Percentiles rank a stretch among this genome's conserved stretches.
Evolutionary conservation across 2,329 filamentous ascomycete species (phyloP).

Genomic region (Cordyceps pruinosa): DNA sequence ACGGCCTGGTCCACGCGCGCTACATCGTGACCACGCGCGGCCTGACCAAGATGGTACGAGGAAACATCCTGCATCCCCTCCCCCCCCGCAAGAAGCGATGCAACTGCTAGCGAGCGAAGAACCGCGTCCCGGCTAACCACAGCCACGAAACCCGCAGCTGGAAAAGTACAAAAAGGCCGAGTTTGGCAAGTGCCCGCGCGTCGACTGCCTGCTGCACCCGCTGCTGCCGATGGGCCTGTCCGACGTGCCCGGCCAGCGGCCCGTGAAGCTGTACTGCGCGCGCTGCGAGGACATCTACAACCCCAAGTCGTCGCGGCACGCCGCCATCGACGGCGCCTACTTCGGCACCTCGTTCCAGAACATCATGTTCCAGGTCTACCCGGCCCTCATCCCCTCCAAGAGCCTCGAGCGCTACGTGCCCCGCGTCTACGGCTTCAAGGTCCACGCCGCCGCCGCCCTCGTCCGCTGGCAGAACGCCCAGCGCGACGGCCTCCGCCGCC

Average conservation of each 20-base stretch:
- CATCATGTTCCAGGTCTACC: conserved; percentile 98
- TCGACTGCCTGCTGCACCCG: conserved; percentile 88
- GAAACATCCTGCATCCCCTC: background rate
- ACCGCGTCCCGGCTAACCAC: conserved; percentile 5
- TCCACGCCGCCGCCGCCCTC: conserved; percentile 82
- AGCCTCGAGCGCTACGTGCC: conserved; percentile 80
- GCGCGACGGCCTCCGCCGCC: conserved; percentile 73
- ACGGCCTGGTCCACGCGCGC: conserved; percentile 89
- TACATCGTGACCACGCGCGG: conserved; percentile 96
- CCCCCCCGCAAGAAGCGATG: background rate
- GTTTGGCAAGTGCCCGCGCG: conserved; percentile 95
- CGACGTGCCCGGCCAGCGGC: conserved; percentile 78
- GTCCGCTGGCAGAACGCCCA: conserved; percentile 84
- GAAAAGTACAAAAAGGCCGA: conserved; percentile 98
- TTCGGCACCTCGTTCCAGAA: conserved; percentile 98
- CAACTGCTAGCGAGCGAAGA: too few species aligned
- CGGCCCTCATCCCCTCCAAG: conserved; percentile 80
- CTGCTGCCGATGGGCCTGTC: conserved; percentile 92
- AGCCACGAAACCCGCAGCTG: conserved; percentile 50
- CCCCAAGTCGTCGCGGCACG: conserved; percentile 93
- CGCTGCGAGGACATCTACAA: conserved; percentile 99
- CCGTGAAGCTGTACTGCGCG: conserved; percentile 94
- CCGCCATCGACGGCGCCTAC: conserved; percentile 93
- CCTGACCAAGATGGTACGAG: conserved; percentile 86
- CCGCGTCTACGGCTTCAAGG: conserved; percentile 88